These are phyloP conservation scores for Fusarium sp. DNA, from an alignment of 2,329 filamentous ascomycete genomes.

Conservation along the genomic window DNA sequence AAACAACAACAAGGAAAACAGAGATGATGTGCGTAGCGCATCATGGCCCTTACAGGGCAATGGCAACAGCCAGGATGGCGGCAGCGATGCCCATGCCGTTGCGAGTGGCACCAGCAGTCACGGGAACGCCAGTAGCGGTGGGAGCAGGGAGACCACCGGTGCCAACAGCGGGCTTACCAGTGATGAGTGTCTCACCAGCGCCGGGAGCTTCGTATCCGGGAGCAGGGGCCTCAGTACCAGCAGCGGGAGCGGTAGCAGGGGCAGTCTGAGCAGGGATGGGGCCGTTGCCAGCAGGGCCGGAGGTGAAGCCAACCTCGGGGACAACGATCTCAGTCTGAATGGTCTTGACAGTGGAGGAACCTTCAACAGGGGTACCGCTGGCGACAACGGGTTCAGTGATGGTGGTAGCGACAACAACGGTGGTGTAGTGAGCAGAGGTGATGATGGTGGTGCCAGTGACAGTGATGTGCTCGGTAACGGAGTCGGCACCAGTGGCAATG, in stretches of 20 bases:
- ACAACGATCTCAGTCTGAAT: conserved; percentile 63
- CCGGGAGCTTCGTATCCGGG: conserved; percentile 33
- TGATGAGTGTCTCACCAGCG: conserved; percentile 39
- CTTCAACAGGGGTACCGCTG: conserved; percentile 57
- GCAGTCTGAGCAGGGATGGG: conserved; percentile 48
- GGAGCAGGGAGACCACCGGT: conserved; percentile 48
- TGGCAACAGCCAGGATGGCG: conserved; percentile 55
- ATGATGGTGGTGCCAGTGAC: conserved; percentile 62
- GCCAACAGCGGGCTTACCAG: conserved; percentile 40
- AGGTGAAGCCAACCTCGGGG: conserved; percentile 62
- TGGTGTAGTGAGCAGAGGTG: conserved; percentile 59
- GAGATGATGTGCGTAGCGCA: conserved; percentile 30
- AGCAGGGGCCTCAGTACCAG: conserved; percentile 26
- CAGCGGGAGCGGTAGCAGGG: conserved; percentile 53
- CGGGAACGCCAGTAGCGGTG: conserved; percentile 49
- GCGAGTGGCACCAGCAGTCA: conserved; percentile 53
- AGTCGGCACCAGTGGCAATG: conserved; percentile 79
- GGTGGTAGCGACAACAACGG: conserved; percentile 58
- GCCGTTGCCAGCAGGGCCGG: conserved; percentile 39
- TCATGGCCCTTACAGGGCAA: conserved; percentile 55
- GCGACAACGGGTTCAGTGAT: conserved; percentile 63
- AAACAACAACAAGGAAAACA: conserved; percentile 40
- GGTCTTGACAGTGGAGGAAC: conserved; percentile 57
- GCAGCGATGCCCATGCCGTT: conserved; percentile 58
- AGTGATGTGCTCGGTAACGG: conserved; percentile 68